Percentiles rank a stretch among this genome's conserved stretches.
These are phyloP conservation scores for Mycena polygramma DNA, from an alignment of 768 basidiomycete genomes.

Conservation along the genomic window DNA sequence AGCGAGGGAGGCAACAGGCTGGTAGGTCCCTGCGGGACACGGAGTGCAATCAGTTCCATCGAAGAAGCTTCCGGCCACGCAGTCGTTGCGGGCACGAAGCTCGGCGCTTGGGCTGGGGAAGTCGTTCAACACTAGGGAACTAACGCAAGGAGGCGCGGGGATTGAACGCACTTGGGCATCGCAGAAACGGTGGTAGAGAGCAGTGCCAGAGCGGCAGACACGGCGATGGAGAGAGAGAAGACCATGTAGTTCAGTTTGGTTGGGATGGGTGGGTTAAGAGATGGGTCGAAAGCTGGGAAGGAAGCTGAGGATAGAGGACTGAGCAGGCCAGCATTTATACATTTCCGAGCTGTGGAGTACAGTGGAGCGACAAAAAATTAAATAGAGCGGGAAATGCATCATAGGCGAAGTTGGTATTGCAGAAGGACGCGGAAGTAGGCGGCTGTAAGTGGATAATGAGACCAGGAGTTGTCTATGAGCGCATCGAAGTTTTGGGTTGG, in stretches of 20 bases:
- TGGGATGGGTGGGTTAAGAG: background rate
- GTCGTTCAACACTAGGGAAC: background rate
- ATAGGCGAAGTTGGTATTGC: no score
- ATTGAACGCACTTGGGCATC: background rate
- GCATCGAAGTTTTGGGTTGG: no score
- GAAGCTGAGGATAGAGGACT: no score
- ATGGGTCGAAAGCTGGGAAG: background rate
- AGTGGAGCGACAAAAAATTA: no score
- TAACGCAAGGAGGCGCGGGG: no score
- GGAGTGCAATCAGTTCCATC: background rate
- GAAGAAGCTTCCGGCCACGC: background rate
- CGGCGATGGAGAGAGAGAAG: background rate
- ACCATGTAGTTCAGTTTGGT: background rate
- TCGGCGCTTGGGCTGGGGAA: background rate
- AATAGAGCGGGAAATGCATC: no score
- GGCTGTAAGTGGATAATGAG: no score
- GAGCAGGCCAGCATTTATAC: background rate
- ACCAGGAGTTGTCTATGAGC: no score
- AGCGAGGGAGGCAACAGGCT: background rate
- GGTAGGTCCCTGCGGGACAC: background rate
- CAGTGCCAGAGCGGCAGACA: background rate
- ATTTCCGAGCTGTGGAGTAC: background rate
- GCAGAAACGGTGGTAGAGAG: background rate
- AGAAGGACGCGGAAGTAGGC: no score
- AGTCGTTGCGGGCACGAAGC: background rate